Percentiles rank a stretch among this genome's conserved stretches.
Evolutionary conservation across 106 monocot species (phyloP).

Genomic region (Acorus gramineus): DNA sequence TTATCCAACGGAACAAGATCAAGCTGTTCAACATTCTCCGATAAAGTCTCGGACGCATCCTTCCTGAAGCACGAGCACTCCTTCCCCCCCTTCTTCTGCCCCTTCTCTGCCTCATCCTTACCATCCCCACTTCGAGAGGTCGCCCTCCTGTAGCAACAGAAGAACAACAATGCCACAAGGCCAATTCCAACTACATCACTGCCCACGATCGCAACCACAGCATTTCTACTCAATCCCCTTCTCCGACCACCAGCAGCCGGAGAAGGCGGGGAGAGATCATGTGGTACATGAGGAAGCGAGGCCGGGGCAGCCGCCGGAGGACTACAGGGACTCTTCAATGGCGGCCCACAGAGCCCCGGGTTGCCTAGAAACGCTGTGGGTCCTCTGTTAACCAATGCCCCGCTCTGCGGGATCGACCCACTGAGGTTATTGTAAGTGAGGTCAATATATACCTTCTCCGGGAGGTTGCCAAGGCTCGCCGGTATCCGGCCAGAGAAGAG

Average conservation of each 20-base stretch:
- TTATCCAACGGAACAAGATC: slow-evolving; percentile 48
- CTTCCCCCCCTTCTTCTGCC: slow-evolving; percentile 12
- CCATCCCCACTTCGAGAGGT: slow-evolving; percentile 19
- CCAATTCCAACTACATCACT: slow-evolving; percentile 53
- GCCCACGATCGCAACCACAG: slow-evolving; percentile 45
- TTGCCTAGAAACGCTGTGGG: slow-evolving; percentile 87
- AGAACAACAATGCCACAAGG: slow-evolving; percentile 65
- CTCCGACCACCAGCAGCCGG: not conserved
- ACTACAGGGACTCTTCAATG: slow-evolving; percentile 57
- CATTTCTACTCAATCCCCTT: slow-evolving; percentile 28
- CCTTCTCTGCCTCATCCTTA: slow-evolving; percentile 15
- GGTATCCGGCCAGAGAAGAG: slow-evolving; percentile 68
- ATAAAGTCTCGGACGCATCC: slow-evolving; percentile 30
- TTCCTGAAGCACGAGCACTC: slow-evolving; percentile 57
- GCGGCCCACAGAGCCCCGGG: slow-evolving; percentile 74
- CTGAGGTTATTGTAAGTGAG: slow-evolving; percentile 71
- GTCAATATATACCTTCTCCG: slow-evolving; percentile 92
- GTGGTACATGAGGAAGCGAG: slow-evolving; percentile 24
- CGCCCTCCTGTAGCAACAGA: slow-evolving; percentile 50
- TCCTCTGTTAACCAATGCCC: slow-evolving; percentile 66
- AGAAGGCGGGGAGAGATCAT: slow-evolving; percentile 12
- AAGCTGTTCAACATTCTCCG: slow-evolving; percentile 38
- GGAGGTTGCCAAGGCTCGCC: slow-evolving; percentile 55
- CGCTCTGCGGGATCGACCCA: slow-evolving; percentile 71
- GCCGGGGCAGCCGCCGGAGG: slow-evolving; percentile 7